Percentiles rank a stretch among this genome's conserved stretches.
These are phyloP conservation scores for Sanghuangporus weigelae DNA, from an alignment of 1,284 basidiomycete species.

Conservation along the genomic window DNA sequence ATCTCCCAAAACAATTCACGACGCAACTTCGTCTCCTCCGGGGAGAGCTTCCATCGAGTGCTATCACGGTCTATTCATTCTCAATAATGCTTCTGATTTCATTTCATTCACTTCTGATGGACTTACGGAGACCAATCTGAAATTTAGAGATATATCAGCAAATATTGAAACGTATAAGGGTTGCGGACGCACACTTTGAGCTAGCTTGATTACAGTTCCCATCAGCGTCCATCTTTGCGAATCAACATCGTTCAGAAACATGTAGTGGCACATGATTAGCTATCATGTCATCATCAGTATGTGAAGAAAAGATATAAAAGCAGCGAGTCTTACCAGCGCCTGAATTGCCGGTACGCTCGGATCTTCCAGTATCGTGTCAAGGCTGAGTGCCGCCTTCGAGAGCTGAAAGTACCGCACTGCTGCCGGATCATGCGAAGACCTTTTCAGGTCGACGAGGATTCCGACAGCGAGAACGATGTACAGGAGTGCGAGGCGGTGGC, in stretches of 20 bases:
- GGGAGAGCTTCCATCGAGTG: slow-evolving; percentile 56
- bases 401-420: slow-evolving; percentile 55
- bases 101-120: slow-evolving; percentile 4
- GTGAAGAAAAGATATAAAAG: slow-evolving; percentile 21
- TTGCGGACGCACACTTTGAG: slow-evolving; percentile 53
- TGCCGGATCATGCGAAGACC: slow-evolving; percentile 43
- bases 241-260: slow-evolving; percentile 62
- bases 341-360: slow-evolving; percentile 58
- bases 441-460: slow-evolving; percentile 44
- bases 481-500: slow-evolving; percentile 38
- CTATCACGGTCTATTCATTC: slow-evolving; percentile 55
- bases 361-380: slow-evolving; percentile 59
- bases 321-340: slow-evolving; percentile 44
- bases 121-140: slow-evolving; percentile 63
- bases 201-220: slow-evolving; percentile 62
- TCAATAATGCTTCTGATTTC: background rate
- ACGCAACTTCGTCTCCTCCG: slow-evolving; percentile 54
- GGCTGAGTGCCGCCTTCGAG: slow-evolving; percentile 49
- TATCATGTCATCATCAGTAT: slow-evolving; percentile 23
- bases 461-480: slow-evolving; percentile 44
- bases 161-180: background rate
- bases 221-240: slow-evolving; percentile 64
- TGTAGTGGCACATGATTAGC: slow-evolving; percentile 68
- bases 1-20: slow-evolving; percentile 61
- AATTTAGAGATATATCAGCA: slow-evolving; percentile 17